Conservation (phyloP, 768 basidiomycete species). For the Hericium coralloides region DNA sequence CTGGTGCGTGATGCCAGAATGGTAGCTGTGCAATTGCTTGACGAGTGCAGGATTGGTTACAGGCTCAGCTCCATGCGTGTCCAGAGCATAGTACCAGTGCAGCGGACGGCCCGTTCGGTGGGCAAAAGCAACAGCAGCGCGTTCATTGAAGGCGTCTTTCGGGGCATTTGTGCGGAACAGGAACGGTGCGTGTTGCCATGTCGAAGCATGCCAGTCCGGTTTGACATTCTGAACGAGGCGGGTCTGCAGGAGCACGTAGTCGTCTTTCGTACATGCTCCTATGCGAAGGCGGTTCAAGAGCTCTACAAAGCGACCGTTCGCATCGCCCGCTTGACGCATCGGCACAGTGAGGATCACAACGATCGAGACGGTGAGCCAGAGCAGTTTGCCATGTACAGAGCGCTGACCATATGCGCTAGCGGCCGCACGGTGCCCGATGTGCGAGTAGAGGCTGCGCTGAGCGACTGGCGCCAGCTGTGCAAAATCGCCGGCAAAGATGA, state of each 20-base stretch:
- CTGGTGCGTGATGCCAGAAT: constrained; percentile 23
- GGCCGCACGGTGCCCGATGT: neutral
- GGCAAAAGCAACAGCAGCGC: constrained; percentile 20
- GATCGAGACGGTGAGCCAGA: neutral
- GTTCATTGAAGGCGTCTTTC: constrained; percentile 29
- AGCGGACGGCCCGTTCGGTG: neutral
- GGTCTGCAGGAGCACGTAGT: constrained; percentile 2
- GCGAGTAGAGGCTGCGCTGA: neutral
- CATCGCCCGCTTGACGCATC: neutral
- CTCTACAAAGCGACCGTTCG: neutral
- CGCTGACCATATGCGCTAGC: neutral
- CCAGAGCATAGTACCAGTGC: neutral
- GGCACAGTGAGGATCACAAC: neutral
- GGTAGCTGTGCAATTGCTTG: constrained; percentile 2
- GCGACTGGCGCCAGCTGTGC: neutral
- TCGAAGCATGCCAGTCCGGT: neutral
- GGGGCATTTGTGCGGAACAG: constrained; percentile 28
- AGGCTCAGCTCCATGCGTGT: neutral
- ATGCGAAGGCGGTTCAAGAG: neutral
- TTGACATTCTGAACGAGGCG: neutral
- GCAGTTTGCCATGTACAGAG: neutral
- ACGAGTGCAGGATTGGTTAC: neutral
- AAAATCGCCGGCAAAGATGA: neutral
- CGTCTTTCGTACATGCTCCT: constrained; percentile 1
- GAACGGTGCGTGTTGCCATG: constrained; percentile 23